These are phyloP conservation scores for Didymella pinodella DNA, from an alignment of 2,329 filamentous ascomycete species.

Conservation along the genomic window DNA sequence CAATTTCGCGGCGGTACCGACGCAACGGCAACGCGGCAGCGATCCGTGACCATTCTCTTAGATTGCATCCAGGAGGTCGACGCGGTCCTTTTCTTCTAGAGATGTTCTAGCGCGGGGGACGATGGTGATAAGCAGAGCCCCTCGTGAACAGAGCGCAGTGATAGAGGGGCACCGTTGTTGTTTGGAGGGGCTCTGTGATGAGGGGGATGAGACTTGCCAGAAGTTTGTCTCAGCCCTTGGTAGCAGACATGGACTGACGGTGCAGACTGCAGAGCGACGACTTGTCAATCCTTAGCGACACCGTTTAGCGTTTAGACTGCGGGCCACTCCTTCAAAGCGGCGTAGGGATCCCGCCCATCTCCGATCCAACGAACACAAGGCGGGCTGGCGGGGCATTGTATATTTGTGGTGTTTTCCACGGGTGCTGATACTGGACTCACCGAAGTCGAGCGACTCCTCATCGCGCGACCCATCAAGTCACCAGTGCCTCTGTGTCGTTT, in stretches of 20 bases:
- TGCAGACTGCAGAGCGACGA: slow-evolving; percentile 30
- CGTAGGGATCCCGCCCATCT: slow-evolving; percentile 24
- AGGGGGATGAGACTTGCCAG: slow-evolving; percentile 7
- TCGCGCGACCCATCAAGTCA: background rate
- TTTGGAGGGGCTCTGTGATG: slow-evolving; percentile 13
- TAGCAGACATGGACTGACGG: slow-evolving; percentile 22
- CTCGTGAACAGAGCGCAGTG: slow-evolving; percentile 20
- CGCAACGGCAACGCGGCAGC: slow-evolving; percentile 35
- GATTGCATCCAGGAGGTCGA: slow-evolving; percentile 42
- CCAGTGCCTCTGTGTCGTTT: background rate
- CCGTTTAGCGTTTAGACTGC: slow-evolving; percentile 28
- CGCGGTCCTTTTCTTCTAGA: slow-evolving; percentile 42
- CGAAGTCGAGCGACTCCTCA: background rate
- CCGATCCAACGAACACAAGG: slow-evolving; percentile 24
- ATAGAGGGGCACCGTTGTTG: slow-evolving; percentile 22
- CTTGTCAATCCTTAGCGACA: slow-evolving; percentile 20
- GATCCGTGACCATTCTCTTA: slow-evolving; percentile 34
- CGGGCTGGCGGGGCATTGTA: slow-evolving; percentile 19
- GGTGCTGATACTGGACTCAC: background rate
- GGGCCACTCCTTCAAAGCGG: slow-evolving; percentile 20
- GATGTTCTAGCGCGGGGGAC: slow-evolving; percentile 48
- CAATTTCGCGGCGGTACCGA: slow-evolving; percentile 29
- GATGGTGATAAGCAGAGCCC: slow-evolving; percentile 36
- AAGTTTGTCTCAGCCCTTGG: slow-evolving; percentile 12
- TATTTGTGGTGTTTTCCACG: slow-evolving; percentile 8